A percentile compares a stretch with the other conserved stretches of the same genome.
These are phyloP conservation scores for Pyrenochaeta sp. DNA, from an alignment of 2,329 filamentous ascomycete genomes.

Conservation along the genomic window DNA sequence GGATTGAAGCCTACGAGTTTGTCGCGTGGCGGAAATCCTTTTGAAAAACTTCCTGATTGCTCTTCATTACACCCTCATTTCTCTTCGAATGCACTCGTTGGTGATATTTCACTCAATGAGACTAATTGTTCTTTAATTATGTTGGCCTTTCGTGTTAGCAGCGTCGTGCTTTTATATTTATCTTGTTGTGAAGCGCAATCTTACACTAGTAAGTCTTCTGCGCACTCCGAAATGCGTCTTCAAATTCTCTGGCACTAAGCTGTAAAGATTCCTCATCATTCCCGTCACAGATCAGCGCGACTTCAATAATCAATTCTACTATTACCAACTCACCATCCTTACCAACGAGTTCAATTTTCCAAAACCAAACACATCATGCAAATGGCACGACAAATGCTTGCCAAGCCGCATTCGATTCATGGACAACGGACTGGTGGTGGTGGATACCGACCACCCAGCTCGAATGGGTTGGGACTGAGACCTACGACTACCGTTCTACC, in stretches of 20 bases:
- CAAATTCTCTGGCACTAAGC: background rate
- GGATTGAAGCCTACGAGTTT: background rate
- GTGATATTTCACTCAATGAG: background rate
- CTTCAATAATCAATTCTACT: background rate
- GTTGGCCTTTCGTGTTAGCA: too few species aligned
- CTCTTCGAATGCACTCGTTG: background rate
- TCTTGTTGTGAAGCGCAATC: background rate
- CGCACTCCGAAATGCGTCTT: background rate
- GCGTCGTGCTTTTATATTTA: background rate
- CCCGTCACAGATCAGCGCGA: background rate
- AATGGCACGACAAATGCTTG: conserved; percentile 6
- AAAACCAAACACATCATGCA: background rate
- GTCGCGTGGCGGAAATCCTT: background rate
- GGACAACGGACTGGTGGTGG: background rate
- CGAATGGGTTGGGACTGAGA: background rate
- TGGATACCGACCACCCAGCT: background rate
- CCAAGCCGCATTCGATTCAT: conserved; percentile 8
- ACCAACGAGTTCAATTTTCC: background rate
- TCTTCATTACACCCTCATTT: background rate
- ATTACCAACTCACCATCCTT: background rate
- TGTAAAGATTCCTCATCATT: background rate
- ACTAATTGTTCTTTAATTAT: background rate
- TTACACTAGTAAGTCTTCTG: background rate
- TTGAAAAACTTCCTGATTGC: background rate
- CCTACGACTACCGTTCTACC: conserved; percentile 7